Base-by-base conservation (phyloP, 768 basidiomycete species). In the Tulasnella sp. region DNA sequence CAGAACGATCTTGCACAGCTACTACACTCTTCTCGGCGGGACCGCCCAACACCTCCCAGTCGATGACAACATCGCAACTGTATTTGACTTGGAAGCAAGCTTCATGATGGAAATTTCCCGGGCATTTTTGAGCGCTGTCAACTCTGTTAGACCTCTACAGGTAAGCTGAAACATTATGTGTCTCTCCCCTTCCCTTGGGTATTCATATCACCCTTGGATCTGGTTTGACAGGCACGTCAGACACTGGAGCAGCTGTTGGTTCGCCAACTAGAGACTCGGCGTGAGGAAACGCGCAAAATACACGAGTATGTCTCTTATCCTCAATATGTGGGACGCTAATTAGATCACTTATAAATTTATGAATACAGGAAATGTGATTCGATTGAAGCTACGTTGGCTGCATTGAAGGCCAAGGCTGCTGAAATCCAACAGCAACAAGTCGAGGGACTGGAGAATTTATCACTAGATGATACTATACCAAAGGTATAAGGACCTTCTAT, bases 121-220 rank as follows among this genome's bases (percentile, higher is more conserved):
- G 82, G 97, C 96, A 82, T 86, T 97, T 76, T 93, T 96, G 89
- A 92, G 91, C 17, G 92, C 93, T 22, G 93, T 92, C 45, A 97
- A 97, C 80, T 94, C 95, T 80, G 83, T 96, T 71, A 88, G 95
- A 34, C 94, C 94, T 0, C 91, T 95, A 5, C 94, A 96, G 87
- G 93, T 90, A 34, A 14, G 25, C 1, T 29, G 49, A 19, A 7
- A 31, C 29, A 9, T 25, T 4, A 1, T 64, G 31, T 7, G 31
- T 11, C n/a, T 29, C 29, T 31, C 12, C n/a, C n/a, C n/a, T n/a
- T n/a, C n/a, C n/a, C n/a, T n/a, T n/a, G 42, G 40, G 17, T 11
- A 22, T 45, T 39, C 54, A 34, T 31, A 19, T 15, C 42, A 29
- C 1, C 45, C 22, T 49, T 3, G 15, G 19, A 22, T n/a, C 58